phyloP scores from a whole-genome alignment of 2,329 filamentous ascomycete genomes.

The Mycogone perniciosa region DNA sequence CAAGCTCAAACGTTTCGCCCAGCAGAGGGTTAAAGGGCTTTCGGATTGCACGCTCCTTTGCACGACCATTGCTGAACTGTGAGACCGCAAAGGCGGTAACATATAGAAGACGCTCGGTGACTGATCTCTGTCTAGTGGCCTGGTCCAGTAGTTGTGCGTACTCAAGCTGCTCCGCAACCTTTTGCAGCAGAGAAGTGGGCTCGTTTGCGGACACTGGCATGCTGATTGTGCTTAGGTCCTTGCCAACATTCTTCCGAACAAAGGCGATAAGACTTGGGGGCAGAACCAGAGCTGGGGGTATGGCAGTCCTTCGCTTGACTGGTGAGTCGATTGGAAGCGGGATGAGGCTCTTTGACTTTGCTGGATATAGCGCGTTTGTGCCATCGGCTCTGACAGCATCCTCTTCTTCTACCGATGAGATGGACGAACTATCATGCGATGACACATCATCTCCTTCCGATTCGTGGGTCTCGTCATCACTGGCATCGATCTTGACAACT shows the following conservation, averaged over 20 bases:
- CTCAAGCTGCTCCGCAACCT: slow-evolving; percentile 83
- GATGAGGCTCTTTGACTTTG: slow-evolving; percentile 65
- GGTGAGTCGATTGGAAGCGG: slow-evolving; percentile 67
- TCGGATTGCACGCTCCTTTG: slow-evolving; percentile 84
- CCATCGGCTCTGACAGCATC: slow-evolving; percentile 55
- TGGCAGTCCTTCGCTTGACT: slow-evolving; percentile 61
- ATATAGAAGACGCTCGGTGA: slow-evolving; percentile 68
- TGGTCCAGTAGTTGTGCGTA: slow-evolving; percentile 80
- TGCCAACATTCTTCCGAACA: slow-evolving; percentile 93
- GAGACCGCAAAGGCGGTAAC: slow-evolving; percentile 89
- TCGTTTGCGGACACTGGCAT: slow-evolving; percentile 98
- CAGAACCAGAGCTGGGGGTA: slow-evolving; percentile 66
- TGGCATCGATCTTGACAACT: slow-evolving; percentile 66
- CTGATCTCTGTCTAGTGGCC: slow-evolving; percentile 56
- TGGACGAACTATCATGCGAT: slow-evolving; percentile 49
- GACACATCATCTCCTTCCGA: slow-evolving; percentile 52
- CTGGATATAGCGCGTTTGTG: slow-evolving; percentile 60
- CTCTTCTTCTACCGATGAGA: slow-evolving; percentile 54
- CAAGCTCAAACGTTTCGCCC: slow-evolving; percentile 89
- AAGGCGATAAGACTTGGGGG: slow-evolving; percentile 93
- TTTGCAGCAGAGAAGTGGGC: slow-evolving; percentile 79
- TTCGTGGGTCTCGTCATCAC: slow-evolving; percentile 57
- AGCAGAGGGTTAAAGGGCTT: slow-evolving; percentile 98
- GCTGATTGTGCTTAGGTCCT: slow-evolving; percentile 91
- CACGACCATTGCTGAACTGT: slow-evolving; percentile 70